phyloP scores from a whole-genome alignment of 106 monocot species.

The Amphibolis antarctica region DNA sequence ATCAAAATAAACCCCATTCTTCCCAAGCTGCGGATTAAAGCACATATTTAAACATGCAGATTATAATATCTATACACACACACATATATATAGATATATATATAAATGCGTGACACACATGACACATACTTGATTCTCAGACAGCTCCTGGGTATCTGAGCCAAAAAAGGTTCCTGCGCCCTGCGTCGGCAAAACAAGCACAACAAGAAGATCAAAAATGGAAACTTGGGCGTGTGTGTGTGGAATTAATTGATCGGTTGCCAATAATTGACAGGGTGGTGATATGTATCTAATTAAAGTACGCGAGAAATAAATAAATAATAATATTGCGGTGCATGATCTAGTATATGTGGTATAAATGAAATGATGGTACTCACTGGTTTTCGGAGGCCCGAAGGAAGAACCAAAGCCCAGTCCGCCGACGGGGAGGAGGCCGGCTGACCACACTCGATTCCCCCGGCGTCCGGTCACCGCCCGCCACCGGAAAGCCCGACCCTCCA shows the following conservation, averaged over 20 bases:
- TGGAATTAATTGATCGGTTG: too few species aligned
- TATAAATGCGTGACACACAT: background rate
- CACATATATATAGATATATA: background rate
- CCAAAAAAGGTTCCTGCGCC: slow-evolving; percentile 46
- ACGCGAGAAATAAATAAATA: background rate
- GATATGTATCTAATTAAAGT: background rate
- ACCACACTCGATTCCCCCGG: slow-evolving; percentile 15
- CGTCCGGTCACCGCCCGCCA: background rate
- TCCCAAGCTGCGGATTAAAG: too few species aligned
- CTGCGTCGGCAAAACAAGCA: slow-evolving; percentile 19
- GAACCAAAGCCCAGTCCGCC: slow-evolving; percentile 42
- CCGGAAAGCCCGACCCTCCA: background rate
- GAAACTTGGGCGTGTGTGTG: too few species aligned
- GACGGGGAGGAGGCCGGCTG: slow-evolving; percentile 11
- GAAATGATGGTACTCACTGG: slow-evolving; percentile 35
- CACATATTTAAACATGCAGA: background rate
- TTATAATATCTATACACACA: background rate
- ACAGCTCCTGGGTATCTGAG: slow-evolving; percentile 67
- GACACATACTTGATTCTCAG: slow-evolving; percentile 57
- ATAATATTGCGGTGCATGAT: background rate
- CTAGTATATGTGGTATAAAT: background rate
- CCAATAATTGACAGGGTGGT: background rate
- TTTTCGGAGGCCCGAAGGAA: slow-evolving; percentile 33
- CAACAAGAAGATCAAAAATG: background rate
- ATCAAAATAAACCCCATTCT: too few species aligned